Evolutionary conservation across 1,139 yeast species (phyloP), one percentile per base, ranked within the genome.

Genomic region (Kodamaea fungicola): DNA sequence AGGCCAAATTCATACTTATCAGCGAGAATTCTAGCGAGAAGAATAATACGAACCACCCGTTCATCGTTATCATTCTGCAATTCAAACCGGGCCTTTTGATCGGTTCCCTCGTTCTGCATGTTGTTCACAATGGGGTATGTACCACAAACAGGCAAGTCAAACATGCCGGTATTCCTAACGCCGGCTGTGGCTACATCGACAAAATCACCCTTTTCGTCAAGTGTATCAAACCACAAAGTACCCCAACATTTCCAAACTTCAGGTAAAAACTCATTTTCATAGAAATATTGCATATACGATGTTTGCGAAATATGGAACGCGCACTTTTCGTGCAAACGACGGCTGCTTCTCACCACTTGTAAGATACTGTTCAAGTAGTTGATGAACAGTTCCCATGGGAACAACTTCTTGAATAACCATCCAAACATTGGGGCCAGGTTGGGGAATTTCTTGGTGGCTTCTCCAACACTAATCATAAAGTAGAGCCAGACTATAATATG

Each of bases 241-340:
- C 94, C 94, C 89, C 92, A 83, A 52, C 89, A 80, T 54, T 80
- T 80, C 89, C 90, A 83, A 22, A 80, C 85, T 59, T 84, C 94
- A 29, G 85, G 78, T 37, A 84, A 62, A 33, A 67, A 74, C 56
- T 83, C 92, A 52, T 77, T 69, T 30, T 71, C 66, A 42, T 76
- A 69, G 52, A 78, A 80, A 43, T 64, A 54, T 30, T 59, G 54
- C 28, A 70, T 47, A 42, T 63, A 63, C 35, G 62, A 53, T 2
- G 62, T 49, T 8, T 32, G 35, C 2, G 32, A 32, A n/a, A 54
- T 42, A 35, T 68, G 62, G 28, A 49, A 33, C 3, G 41, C 44
- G 27, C 47, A 40, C 24, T 30, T 26, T 7, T 22, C 31, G 23
- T 40, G 38, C 32, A 70, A 55, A 22, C 52, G 52, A 2, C 55